Evolutionary conservation across 495 filamentous ascomycete genomes (phyloP).

Genomic region (Stereocaulon alpinum): DNA sequence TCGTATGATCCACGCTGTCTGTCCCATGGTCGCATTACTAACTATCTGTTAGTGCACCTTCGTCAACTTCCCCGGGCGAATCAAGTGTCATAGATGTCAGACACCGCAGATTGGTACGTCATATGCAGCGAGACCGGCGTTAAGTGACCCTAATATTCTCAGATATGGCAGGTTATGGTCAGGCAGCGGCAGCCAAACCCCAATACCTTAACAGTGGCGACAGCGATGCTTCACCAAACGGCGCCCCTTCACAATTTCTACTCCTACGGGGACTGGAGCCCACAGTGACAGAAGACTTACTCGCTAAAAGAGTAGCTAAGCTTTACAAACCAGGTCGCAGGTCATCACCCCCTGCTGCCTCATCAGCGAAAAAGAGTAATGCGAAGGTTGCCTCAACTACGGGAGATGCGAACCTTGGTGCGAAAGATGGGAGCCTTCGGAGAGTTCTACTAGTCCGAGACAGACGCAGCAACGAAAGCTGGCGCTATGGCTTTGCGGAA

Average conservation of each 20-base stretch:
- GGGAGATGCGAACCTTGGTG: constrained; percentile 62
- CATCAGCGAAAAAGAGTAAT: constrained; percentile 41
- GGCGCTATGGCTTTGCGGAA: constrained; percentile 84
- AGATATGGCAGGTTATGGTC: constrained; percentile 16
- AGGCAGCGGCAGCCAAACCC: constrained; percentile 12
- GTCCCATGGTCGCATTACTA: constrained; percentile 1
- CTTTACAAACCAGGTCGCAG: constrained; percentile 50
- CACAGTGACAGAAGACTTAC: constrained; percentile 63
- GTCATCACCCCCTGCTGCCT: constrained; percentile 29
- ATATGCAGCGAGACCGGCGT: constrained; percentile 19
- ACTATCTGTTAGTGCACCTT: constrained; percentile 50
- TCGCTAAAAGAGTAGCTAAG: constrained; percentile 72
- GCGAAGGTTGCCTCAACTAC: constrained; percentile 67
- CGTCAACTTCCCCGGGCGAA: constrained; percentile 59
- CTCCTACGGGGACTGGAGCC: constrained; percentile 66
- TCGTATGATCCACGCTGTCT: constrained; percentile 37
- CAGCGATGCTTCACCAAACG: constrained; percentile 68
- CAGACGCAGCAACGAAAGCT: constrained; percentile 62
- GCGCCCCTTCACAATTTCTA: constrained; percentile 68
- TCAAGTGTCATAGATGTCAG: constrained; percentile 66
- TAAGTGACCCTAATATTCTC: constrained; percentile 16
- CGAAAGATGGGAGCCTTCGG: constrained; percentile 61
- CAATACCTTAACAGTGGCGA: constrained; percentile 56
- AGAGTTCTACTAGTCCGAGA: constrained; percentile 75
- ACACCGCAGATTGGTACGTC: constrained; percentile 56